Base-by-base conservation (phyloP, 768 basidiomycete species). In the Baorangia bicolor region DNA sequence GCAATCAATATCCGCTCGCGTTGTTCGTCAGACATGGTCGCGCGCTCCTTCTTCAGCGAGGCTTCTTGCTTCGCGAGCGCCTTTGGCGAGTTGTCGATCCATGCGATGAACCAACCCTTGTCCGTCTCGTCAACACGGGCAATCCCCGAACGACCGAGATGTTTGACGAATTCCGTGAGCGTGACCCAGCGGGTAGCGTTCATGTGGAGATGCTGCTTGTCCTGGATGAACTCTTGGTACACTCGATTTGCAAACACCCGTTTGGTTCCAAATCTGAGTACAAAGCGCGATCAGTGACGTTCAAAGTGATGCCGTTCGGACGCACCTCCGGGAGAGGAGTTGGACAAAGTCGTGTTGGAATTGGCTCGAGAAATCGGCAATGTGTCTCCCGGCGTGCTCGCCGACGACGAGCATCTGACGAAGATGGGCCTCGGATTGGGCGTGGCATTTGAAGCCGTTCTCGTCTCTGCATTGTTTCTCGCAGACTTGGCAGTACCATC, bases 401-500 rank as follows among this genome's bases (percentile, higher is more conserved):
- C 96, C 97, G 47, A 98, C 93, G 42, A 96, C 87, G 60, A 99
- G 83, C 94, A 99, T 98, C 72, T 98, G 94, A 3, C 97, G 85
- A 34, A 98, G 77, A 74, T 99, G 97, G 1, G 87, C 80, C 72
- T 96, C 94, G 30, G 91, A 92, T 51, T 83, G 81, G 16, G 86
- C 82, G 70, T 98, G 94, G 71, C 93, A 95, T 74, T 97, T 97
- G 84, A 98, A 99, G 18, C 95, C 97, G 73, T 99, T 99, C 77
- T 98, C 97, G 73, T 98, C 92, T 69, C 95, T 80, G 72, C 96
- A 98, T 74, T 98, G 96, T 71, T 99, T 99, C 81, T 98, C 77
- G 83, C 97, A 98, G 62, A 98, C 92, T 80, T 99, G 96, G 68
- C 96, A 98, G 75, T 92, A 99, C 96, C 95, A 98, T 59, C 95